phyloP scores from a whole-genome alignment of 2,329 filamentous ascomycete species.

The Claviceps paspali region DNA sequence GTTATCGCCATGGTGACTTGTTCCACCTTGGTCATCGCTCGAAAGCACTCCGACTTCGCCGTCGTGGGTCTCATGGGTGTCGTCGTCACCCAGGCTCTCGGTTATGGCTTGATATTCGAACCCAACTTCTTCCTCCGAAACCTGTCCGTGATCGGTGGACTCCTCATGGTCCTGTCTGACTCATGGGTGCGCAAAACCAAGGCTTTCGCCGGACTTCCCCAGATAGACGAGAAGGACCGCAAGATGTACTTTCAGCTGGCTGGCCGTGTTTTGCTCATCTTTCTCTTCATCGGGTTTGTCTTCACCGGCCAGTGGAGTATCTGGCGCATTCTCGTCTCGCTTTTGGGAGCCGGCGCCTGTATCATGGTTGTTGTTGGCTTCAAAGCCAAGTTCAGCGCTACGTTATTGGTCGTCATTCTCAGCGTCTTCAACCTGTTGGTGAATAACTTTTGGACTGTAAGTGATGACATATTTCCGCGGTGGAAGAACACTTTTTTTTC shows the following conservation, averaged over 20 bases:
- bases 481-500: no score
- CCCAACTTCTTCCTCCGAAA: constrained; percentile 99
- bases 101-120: constrained; percentile 96
- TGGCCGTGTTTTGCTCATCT: constrained; percentile 87
- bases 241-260: constrained; percentile 99
- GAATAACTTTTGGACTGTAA: constrained; percentile 99
- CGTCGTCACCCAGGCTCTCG: constrained; percentile 83
- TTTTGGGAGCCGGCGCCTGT: constrained; percentile 78
- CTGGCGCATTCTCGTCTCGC: constrained; percentile 70
- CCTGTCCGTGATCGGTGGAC: constrained; percentile 87
- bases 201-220: constrained; percentile 83
- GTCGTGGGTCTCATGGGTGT: constrained; percentile 82
- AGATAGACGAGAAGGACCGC: constrained; percentile 95
- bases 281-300: constrained; percentile 93
- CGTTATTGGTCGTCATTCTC: constrained; percentile 84
- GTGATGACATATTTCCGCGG: no score
- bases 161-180: constrained; percentile 96
- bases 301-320: constrained; percentile 89
- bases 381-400: constrained; percentile 98
- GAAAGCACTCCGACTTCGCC: constrained; percentile 86
- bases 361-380: constrained; percentile 99
- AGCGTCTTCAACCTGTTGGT: constrained; percentile 94
- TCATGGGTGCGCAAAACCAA: constrained; percentile 97
- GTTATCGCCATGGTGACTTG: constrained; percentile 75
- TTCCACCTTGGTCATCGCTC: constrained; percentile 74